Evolutionary conservation across 1,139 yeast genomes (phyloP), one percentile per base, ranked within the genome.

Genomic region (Kodamaea alishanica): DNA sequence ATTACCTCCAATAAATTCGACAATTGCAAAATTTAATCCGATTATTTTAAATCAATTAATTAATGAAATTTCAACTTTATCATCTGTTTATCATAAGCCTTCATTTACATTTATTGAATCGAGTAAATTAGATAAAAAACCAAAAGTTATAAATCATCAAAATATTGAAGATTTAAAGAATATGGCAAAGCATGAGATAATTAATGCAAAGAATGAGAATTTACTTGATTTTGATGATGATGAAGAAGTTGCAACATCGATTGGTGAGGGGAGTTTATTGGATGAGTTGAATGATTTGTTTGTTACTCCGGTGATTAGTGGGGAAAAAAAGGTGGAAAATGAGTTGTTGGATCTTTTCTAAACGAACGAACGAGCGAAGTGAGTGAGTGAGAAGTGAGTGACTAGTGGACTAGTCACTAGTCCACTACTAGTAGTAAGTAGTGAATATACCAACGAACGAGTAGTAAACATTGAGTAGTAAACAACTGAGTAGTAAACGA

Each of bases 11-110:
- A 78, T 90, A 41, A 76, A 79, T 32, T 75, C 87, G 3, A 83
- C 90, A 0, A 79, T 90, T 33, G 82, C 88, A 35, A 62, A 71
- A 12, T 83, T 89, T 54, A 80, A 87, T 34, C 84, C 89, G 0
- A 72, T 70, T 9, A 70, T 88, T 6, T 72, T 90, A 43, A 79
- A 80, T 27, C 83, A 79, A 43, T 72, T 92, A 44, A 56, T 92
- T 31, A 56, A 67, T n/a, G 96, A 90, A 56, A 67, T 92, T 42
- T 83, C 95, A 1, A 85, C 95, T 2, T 74, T 92, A 47, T 84
- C 96, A 20, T 87, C 97, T 0, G 94, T 92, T 2, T 87, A 88
- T 55, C 95, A 86, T 60, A 84, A 84, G 55, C 96, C 97, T 8
- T 80, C 88, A 6, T 70, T 78, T 28, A 72, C 83, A 28, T 84